Evolutionary conservation across 2,329 filamentous ascomycete species (phyloP), one percentile per base, ranked within the genome.

Genomic region (Curvularia spicifera): DNA sequence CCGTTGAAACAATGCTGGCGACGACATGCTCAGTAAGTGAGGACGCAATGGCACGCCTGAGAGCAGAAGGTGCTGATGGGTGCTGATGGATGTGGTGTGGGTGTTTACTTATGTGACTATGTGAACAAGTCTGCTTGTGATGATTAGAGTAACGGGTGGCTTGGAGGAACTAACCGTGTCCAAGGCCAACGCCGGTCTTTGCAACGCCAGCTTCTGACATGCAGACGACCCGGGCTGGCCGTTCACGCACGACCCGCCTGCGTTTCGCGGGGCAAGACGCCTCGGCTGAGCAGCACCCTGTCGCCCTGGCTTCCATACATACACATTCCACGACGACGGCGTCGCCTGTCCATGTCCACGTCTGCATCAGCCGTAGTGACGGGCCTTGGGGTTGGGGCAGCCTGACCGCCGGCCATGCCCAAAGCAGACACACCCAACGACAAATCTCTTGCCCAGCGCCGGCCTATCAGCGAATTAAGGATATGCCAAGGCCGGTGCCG

Each of bases 401-500:
- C n/a, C 28, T 47, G 44, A n/a, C 12, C 6, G 12, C 28, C 12
- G 28, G 29, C 26, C 15, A 20, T n/a, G 5, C 13, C 3, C 26
- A 10, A 15, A 8, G 8, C 7, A 7, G n/a, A 28, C 29, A 10
- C 18, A 12, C 28, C 18, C 44, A 42, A 3, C 40, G 44, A 52
- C 44, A 39, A 55, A 47, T 44, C 49, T 31, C 29, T 54, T 51
- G 57, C 66, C 55, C 54, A 60, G 63, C 61, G 60, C 64, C 61
- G 54, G 44, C 54, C 45, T 45, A 44, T 33, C 39, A 52, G 37
- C 57, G 45, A 48, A 60, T 62, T 53, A 53, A 59, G 52, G 55
- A 54, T 63, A 58, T 48, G 60, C 65, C 61, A 61, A 61, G 61
- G 29, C 60, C 47, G 44, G 40, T 15, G 64, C 65, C 65, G 65